Conservation (phyloP, 1,284 basidiomycete genomes). For the Naganishia liquefaciens region DNA sequence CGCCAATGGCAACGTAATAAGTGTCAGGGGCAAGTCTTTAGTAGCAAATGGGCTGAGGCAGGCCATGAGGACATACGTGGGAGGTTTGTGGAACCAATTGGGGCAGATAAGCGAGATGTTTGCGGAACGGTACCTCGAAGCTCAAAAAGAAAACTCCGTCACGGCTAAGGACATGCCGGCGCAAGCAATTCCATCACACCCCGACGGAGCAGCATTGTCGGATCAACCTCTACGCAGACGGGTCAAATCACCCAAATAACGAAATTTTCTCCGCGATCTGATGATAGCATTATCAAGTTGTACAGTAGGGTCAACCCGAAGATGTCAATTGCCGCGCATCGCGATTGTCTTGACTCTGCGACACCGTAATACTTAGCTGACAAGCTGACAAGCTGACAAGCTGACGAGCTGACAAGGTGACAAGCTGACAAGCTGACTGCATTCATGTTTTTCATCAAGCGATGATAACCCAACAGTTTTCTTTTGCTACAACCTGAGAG, state of each 20-base stretch:
- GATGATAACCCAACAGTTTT: no score
- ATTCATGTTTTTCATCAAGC: no score
- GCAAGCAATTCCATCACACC: background rate
- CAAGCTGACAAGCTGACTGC: no score
- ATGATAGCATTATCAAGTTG: no score
- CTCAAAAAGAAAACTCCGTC: background rate
- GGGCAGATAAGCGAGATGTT: conserved; percentile 18
- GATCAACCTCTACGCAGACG: no score
- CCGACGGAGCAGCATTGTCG: background rate
- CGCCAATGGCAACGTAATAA: background rate
- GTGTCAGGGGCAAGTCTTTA: conserved; percentile 11
- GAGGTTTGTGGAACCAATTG: conserved; percentile 4
- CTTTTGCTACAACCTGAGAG: conserved; percentile 6
- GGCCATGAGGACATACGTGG: conserved; percentile 3
- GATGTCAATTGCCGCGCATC: background rate
- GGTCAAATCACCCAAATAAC: no score
- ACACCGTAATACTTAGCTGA: no score
- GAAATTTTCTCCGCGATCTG: background rate
- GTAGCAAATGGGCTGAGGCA: conserved; percentile 20
- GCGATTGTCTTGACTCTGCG: no score
- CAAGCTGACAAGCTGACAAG: no score
- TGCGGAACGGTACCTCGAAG: background rate
- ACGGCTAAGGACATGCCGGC: no score
- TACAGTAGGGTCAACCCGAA: no score
- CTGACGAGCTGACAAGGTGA: no score